These are phyloP conservation scores for Huntiella omanensis DNA, from an alignment of 2,329 filamentous ascomycete species.

Conservation along the genomic window DNA sequence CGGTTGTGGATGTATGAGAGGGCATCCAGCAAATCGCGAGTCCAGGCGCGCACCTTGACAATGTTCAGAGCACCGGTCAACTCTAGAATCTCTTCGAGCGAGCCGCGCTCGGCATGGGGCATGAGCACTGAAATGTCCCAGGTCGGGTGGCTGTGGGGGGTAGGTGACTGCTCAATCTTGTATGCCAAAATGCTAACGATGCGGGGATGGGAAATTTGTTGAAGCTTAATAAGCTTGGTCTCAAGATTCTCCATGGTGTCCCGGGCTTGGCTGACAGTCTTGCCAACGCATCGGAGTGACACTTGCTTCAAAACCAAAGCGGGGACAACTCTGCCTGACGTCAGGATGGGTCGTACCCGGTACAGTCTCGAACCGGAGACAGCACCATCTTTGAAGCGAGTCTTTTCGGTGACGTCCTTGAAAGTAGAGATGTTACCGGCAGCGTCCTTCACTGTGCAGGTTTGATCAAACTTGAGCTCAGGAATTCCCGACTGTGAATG, in stretches of 20 bases:
- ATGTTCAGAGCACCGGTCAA: constrained; percentile 56
- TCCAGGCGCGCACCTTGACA: constrained; percentile 68
- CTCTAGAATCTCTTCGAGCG: constrained; percentile 64
- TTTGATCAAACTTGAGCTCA: constrained; percentile 45
- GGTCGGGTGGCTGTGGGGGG: constrained; percentile 20
- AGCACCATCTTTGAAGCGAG: constrained; percentile 34
- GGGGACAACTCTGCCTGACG: constrained; percentile 34
- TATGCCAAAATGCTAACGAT: constrained; percentile 67
- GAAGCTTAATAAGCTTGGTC: constrained; percentile 51
- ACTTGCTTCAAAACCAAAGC: constrained; percentile 60
- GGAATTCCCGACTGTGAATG: constrained; percentile 1
- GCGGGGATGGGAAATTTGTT: constrained; percentile 46
- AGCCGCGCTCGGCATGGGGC: constrained; percentile 64
- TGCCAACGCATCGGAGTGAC: constrained; percentile 35
- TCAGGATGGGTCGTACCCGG: constrained; percentile 50
- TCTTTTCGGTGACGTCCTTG: constrained; percentile 50
- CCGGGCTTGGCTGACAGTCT: constrained; percentile 47
- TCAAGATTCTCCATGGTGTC: constrained; percentile 62
- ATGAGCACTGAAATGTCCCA: constrained; percentile 64
- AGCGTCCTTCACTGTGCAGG: constrained; percentile 42
- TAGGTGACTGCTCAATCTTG: constrained; percentile 44
- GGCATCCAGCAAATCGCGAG: constrained; percentile 77
- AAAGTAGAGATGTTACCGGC: constrained; percentile 48
- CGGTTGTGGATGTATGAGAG: constrained; percentile 73
- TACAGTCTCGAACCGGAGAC: constrained; percentile 51